Percentiles rank a stretch among this genome's conserved stretches.
Evolutionary conservation across 805 yeast genomes (phyloP).

Genomic region (Candida silvicultrix): DNA sequence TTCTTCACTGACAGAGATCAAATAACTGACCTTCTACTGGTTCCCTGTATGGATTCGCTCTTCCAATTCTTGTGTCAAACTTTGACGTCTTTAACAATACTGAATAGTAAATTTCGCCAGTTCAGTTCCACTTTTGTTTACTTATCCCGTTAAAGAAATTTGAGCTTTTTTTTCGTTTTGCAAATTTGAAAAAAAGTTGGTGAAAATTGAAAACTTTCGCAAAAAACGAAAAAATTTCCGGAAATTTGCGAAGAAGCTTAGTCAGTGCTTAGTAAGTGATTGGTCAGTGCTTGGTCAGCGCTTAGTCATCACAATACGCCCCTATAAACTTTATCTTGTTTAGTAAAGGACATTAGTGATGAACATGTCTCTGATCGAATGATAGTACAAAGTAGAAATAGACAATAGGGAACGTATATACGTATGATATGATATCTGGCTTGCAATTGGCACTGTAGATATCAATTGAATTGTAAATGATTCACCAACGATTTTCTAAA

Average conservation of each 20-base stretch:
- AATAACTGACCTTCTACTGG: too few species aligned
- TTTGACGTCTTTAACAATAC: background rate
- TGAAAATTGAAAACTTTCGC: background rate
- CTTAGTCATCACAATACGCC: background rate
- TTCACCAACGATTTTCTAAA: too few species aligned
- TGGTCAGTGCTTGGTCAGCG: background rate
- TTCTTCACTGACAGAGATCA: too few species aligned
- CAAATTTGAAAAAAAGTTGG: background rate
- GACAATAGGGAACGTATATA: too few species aligned
- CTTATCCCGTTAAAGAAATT: background rate
- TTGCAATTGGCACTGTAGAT: too few species aligned
- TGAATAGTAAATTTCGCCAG: background rate
- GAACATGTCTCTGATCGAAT: too few species aligned
- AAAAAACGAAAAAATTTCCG: background rate
- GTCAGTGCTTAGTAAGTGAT: background rate
- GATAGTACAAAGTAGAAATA: too few species aligned
- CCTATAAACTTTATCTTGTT: too few species aligned
- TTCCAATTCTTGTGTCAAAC: background rate
- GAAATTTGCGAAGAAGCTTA: background rate
- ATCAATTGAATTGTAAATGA: too few species aligned
- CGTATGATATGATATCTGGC: too few species aligned
- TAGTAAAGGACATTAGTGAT: too few species aligned
- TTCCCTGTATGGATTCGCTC: too few species aligned
- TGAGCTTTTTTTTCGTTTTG: slow-evolving; percentile 1
- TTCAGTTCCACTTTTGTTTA: background rate